Conservation (phyloP, 1,284 basidiomycete species). For the Cutaneotrichosporon mucoides region DNA sequence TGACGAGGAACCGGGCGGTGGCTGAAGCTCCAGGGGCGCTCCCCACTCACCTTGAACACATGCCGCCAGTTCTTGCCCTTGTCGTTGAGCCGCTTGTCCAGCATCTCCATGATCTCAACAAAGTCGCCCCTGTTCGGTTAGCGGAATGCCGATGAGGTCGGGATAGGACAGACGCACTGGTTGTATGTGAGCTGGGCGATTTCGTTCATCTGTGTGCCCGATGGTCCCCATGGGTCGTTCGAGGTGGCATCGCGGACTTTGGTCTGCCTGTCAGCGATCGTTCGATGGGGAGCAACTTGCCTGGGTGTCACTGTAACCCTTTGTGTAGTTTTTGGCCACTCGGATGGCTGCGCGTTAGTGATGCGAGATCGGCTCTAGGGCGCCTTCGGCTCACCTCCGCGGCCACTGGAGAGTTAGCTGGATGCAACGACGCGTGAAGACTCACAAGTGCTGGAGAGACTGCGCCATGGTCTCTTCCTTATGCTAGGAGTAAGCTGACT, state of each 20-base stretch:
- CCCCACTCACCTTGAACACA: conserved; percentile 98
- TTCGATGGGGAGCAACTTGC: conserved; percentile 17
- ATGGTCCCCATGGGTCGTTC: conserved; percentile 99
- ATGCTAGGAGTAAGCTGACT: too few relatives aligned
- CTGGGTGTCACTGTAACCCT: conserved; percentile 76
- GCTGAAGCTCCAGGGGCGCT: conserved; percentile 2
- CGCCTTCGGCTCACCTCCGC: conserved; percentile 38
- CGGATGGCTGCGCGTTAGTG: conserved; percentile 58
- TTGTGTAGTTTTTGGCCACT: conserved; percentile 91
- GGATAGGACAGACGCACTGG: too few relatives aligned
- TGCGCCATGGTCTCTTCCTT: conserved; percentile 35
- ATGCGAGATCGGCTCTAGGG: too few relatives aligned
- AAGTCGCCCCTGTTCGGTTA: conserved; percentile 74
- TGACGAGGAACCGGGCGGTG: neutral
- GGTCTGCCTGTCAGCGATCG: conserved; percentile 56
- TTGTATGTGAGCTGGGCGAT: conserved; percentile 96
- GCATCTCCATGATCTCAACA: conserved; percentile 99
- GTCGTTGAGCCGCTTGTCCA: conserved; percentile 98
- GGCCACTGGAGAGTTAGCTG: conserved; percentile 29
- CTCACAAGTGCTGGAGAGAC: conserved; percentile 47
- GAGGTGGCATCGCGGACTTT: conserved; percentile 98
- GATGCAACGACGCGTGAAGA: neutral
- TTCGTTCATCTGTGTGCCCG: conserved; percentile 98
- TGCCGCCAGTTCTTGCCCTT: conserved; percentile 99
- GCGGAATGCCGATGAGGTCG: too few relatives aligned